Evolutionary conservation across 1,284 basidiomycete genomes (phyloP), one percentile per base, ranked within the genome.

Genomic region (Ceratobasidium sp.): DNA sequence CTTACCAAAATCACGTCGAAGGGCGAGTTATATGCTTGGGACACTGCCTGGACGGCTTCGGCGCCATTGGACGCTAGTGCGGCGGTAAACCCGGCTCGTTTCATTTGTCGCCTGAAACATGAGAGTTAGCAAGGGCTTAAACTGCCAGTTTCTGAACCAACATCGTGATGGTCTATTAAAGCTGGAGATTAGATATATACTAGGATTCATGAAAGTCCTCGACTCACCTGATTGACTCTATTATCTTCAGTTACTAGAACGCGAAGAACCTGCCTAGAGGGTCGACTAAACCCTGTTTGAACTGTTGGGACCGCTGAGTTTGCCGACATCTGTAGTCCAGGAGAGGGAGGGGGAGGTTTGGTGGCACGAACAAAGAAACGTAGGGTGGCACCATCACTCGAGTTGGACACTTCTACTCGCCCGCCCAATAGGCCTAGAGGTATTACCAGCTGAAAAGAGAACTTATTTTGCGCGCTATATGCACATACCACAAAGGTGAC

Each of bases 181-280:
- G 44, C 13, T 46, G 5, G 44, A 13, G 5, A 46, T 46, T 46
- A 46, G 44, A 46, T 46, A 46, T 46, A 13, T 46, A 46, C 62
- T 75, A 46, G 15, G 57, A 50, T 42, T 15, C 33, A 26, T 23
- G 6, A 3, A 54, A 38, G 42, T 75, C 38, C 62, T 17, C 28
- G 28, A 54, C 61, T 3, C 33, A 75, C 73, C 80, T 82, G 73
- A 52, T 80, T 80, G 38, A 80, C 78, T 42, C 77, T 77, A 48
- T 83, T 83, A 38, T 83, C 82, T 56, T 83, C 82, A 7, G 82
- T 83, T 50, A 83, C 81, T 15, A 83, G 78, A 61, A 83, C 69
- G 61, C 76, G 77, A 26, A 76, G 57, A 6, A 13, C 7, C 5
- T 46, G 44, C 44, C 44, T 13, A 6, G 44, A 46, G 13, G 44